Evolutionary conservation across 352 stramenopile species (phyloP), one percentile per base, ranked within the genome.

Genomic region (Globisporangium mamillatum): DNA sequence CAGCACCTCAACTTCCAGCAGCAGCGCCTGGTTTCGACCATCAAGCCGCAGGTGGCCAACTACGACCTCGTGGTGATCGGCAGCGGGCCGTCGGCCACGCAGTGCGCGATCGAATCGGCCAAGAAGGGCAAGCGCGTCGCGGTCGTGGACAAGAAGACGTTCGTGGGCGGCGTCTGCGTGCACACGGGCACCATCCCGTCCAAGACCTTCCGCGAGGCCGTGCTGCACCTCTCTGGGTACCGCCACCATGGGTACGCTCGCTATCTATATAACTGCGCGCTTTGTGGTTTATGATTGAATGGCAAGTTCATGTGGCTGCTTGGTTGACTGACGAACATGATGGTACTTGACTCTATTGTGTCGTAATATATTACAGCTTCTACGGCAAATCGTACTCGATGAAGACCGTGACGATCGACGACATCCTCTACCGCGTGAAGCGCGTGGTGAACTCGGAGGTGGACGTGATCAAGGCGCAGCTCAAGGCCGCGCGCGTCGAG

Each of bases 141-240:
- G 5, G 76, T 95, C 41, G 81, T 95, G 50, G 88, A 95, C 84
- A 92, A 90, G 71, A 74, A 75, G 52, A 67, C 66, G 27, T 70
- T 66, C 7, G 70, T 92, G 25, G 88, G 88, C 57, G 88, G 88
- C 64, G 88, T 95, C 36, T 95, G 88, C 63, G 88, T 93, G 38
- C 88, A 95, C 76, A 94, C 88, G 41, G 88, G 88, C 61, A 95
- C 88, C 1, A 94, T 95, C 74, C 87, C 88, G 60, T 93, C 85
- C 75, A 95, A 95, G 74, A 97, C 91, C 7, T 97, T 97, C 74
- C 89, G 91, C 24, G 91, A 97, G 73, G 90, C 91, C 24, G 87
- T 97, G 65, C 72, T 97, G 34, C 90, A 97, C 63, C 78, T 97
- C 29, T 95, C 90, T 8, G 91, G 89, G n/a, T 97, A 93, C 72